A percentile compares a stretch with the other conserved stretches of the same genome.
phyloP scores from a whole-genome alignment of 1,284 basidiomycete genomes.

The Cryptococcus maquisensis region DNA sequence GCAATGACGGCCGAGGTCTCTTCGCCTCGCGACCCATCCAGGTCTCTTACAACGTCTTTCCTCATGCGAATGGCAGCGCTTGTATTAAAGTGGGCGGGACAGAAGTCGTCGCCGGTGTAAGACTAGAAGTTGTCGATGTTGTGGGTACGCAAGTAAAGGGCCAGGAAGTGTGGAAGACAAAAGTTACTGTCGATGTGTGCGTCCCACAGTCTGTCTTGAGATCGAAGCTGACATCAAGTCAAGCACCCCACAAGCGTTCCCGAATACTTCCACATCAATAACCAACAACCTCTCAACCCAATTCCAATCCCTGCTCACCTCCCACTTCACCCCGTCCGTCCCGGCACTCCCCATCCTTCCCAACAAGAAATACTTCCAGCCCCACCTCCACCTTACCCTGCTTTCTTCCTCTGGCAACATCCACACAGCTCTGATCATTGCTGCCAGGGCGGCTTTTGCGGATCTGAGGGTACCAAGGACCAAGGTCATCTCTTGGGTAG shows the following conservation, averaged over 20 bases:
- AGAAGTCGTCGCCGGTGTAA: slow-evolving; percentile 45
- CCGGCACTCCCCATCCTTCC: slow-evolving; percentile 39
- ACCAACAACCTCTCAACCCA: slow-evolving; percentile 32
- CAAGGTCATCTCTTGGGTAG: slow-evolving; percentile 41
- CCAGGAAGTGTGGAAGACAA: slow-evolving; percentile 32
- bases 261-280: slow-evolving; percentile 18
- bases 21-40: slow-evolving; percentile 33
- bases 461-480: slow-evolving; percentile 41
- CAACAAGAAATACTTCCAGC: slow-evolving; percentile 42
- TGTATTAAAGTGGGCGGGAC: slow-evolving; percentile 40
- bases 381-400: slow-evolving; percentile 43
- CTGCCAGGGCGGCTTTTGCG: slow-evolving; percentile 41
- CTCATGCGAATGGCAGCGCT: slow-evolving; percentile 45
- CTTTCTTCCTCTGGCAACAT: slow-evolving; percentile 39
- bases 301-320: slow-evolving; percentile 33
- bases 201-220: slow-evolving; percentile 7
- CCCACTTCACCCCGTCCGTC: slow-evolving; percentile 45
- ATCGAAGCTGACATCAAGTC: background rate
- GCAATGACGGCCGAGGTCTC: slow-evolving; percentile 37
- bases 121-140: slow-evolving; percentile 42
- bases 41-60: slow-evolving; percentile 43
- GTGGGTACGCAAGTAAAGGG: slow-evolving; percentile 13
- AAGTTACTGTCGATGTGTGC: slow-evolving; percentile 48
- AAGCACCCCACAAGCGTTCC: slow-evolving; percentile 47
- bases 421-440: slow-evolving; percentile 30